Evolutionary conservation across 2,329 filamentous ascomycete species (phyloP), one percentile per base, ranked within the genome.

Genomic region (Metarhizium humberi): DNA sequence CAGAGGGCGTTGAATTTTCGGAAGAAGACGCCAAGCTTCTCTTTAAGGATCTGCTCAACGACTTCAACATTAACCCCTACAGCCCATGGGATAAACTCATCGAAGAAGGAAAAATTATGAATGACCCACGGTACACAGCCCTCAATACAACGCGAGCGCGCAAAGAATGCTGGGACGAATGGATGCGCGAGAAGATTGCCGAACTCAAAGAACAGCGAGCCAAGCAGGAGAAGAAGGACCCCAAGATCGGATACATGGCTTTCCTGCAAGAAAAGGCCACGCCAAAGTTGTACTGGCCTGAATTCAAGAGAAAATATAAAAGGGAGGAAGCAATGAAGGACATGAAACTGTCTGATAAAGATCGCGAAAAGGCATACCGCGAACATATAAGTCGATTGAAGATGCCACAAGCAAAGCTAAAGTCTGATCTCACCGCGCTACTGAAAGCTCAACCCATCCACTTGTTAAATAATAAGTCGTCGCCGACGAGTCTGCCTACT

Each of bases 271-370:
- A 86, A 51, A 82, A 90, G 61, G 92, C 92, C 0, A 94, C 86
- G 0, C 87, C 90, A 0, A 97, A 96, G 72, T 78, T 99, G 1
- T 99, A 95, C 76, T 99, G 94, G 94, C 87, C 90, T 0, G 94
- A 99, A 68, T 99, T 99, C 72, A 90, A 89, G 64, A 80, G 94
- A 38, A 99, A 96, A 67, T 94, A 84, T 71, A 87, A 87, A 61
- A 92, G 87, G 60, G 91, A 95, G 60, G 71, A 81, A 0, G 80
- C 85, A 53, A 91, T 99, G 87, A 87, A 86, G 58, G 87, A 92
- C 57, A 75, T 81, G 34, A 80, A 78, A 52, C 75, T 92, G 29
- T 73, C 76, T 38, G 90, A 92, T 64, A 90, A 87, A 68, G 89
- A 92, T 53, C 80, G 87, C 38, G 90, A 95, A 66, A 91, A 87